Evolutionary conservation across 164 flowering plant genomes (phyloP).

Genomic region (Sedum album): DNA sequence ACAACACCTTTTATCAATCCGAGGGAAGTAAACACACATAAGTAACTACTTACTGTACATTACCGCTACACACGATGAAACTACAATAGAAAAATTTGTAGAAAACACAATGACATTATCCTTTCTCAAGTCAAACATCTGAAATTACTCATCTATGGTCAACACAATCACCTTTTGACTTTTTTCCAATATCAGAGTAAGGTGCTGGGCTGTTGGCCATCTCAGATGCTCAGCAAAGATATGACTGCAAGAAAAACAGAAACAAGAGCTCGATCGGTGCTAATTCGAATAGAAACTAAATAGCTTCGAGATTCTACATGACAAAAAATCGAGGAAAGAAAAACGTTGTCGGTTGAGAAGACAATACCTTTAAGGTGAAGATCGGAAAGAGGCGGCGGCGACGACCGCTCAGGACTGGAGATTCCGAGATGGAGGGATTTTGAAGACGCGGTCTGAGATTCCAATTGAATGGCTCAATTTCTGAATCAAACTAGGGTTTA

Average conservation of each 20-base stretch:
- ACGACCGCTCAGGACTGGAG: constrained; percentile 1
- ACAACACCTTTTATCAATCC: background rate
- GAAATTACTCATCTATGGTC: background rate
- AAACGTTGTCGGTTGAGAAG: too few relatives aligned
- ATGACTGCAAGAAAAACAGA: background rate
- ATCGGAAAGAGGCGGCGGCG: background rate
- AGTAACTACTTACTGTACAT: background rate
- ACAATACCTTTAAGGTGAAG: background rate
- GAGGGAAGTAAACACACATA: background rate
- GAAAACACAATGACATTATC: background rate
- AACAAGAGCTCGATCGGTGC: too few relatives aligned
- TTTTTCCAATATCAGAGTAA: background rate
- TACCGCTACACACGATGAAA: background rate
- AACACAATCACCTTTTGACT: background rate
- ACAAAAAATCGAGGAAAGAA: too few relatives aligned
- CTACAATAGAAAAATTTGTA: too few relatives aligned
- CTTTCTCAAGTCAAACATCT: background rate
- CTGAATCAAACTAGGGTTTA: background rate
- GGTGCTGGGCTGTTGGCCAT: constrained; percentile 6
- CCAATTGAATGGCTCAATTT: constrained; percentile 1
- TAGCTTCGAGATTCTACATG: too few relatives aligned
- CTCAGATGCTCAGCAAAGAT: background rate
- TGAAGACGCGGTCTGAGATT: constrained; percentile 1
- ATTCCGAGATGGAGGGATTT: constrained; percentile 1
- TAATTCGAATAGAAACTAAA: too few relatives aligned